These are phyloP conservation scores for Penicillium brevicompactum DNA, from an alignment of 2,329 filamentous ascomycete genomes.

Conservation along the genomic window DNA sequence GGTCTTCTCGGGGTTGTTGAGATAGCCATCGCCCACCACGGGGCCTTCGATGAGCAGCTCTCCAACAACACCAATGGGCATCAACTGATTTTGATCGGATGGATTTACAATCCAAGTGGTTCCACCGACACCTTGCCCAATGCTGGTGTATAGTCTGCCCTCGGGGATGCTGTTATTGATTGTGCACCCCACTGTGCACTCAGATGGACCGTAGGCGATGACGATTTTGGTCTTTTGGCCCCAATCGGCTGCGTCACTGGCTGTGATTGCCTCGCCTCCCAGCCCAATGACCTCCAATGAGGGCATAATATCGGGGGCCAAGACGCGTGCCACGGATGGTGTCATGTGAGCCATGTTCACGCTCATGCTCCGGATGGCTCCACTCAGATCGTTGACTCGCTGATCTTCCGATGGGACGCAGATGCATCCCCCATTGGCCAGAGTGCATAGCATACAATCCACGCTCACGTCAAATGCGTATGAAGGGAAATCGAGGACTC, in stretches of 20 bases:
- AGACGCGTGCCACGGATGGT: slow-evolving; percentile 49
- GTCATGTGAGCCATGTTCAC: slow-evolving; percentile 59
- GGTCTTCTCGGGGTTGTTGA: slow-evolving; percentile 35
- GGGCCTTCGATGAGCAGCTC: slow-evolving; percentile 38
- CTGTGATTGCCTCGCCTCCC: slow-evolving; percentile 36
- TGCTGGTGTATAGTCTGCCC: slow-evolving; percentile 1
- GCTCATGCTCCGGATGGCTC: slow-evolving; percentile 36
- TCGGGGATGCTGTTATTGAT: slow-evolving; percentile 5
- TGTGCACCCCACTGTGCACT: slow-evolving; percentile 19
- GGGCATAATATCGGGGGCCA: slow-evolving; percentile 39
- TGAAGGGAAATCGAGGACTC: slow-evolving; percentile 45
- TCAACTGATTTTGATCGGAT: slow-evolving; percentile 22
- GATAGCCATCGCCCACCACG: slow-evolving; percentile 37
- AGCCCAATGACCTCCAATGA: slow-evolving; percentile 36
- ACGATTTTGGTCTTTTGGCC: slow-evolving; percentile 24
- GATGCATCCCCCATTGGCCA: slow-evolving; percentile 45
- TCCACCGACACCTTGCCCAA: slow-evolving; percentile 4
- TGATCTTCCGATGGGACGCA: slow-evolving; percentile 48
- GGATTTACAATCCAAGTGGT: slow-evolving; percentile 28
- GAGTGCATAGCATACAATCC: slow-evolving; percentile 35
- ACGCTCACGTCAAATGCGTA: slow-evolving; percentile 50
- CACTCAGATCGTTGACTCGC: slow-evolving; percentile 44
- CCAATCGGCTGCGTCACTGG: slow-evolving; percentile 36
- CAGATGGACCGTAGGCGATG: slow-evolving; percentile 24
- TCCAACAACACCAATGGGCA: slow-evolving; percentile 24